Evolutionary conservation across 1,139 yeast genomes (phyloP).

Genomic region (Trichomonascaceae sp.): DNA sequence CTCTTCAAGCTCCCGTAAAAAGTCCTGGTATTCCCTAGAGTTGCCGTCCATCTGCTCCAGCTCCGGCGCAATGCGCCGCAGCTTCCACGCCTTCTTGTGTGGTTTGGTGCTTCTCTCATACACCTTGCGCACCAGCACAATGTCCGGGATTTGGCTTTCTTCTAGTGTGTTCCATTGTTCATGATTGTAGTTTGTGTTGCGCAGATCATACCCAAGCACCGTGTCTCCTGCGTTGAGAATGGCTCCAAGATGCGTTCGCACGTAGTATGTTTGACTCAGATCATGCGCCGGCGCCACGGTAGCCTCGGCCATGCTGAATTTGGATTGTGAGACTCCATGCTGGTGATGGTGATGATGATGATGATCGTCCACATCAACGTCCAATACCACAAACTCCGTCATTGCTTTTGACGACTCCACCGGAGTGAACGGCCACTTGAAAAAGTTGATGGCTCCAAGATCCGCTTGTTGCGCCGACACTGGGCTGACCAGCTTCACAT

Average conservation of each 20-base stretch:
- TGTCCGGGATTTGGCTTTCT: constrained; percentile 55
- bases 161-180: constrained; percentile 72
- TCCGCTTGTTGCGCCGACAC: constrained; percentile 67
- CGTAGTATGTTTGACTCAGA: constrained; percentile 68
- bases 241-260: constrained; percentile 87
- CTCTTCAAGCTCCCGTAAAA: constrained; percentile 71
- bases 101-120: constrained; percentile 64
- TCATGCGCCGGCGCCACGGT: constrained; percentile 86
- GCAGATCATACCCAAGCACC: constrained; percentile 76
- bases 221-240: constrained; percentile 95
- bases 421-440: constrained; percentile 72
- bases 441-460: constrained; percentile 54
- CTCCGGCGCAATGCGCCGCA: constrained; percentile 97
- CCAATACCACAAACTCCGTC: constrained; percentile 79
- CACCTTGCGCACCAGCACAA: constrained; percentile 79
- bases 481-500: constrained; percentile 77
- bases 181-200: constrained; percentile 77
- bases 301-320: constrained; percentile 74
- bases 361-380: constrained; percentile 76
- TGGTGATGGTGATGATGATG: no score
- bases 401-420: constrained; percentile 64
- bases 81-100: constrained; percentile 79
- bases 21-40: constrained; percentile 29
- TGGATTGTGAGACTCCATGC: constrained; percentile 45
- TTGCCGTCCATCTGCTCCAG: constrained; percentile 43